phyloP scores from a whole-genome alignment of 305 asterid genomes.

The Solanum hybrid region DNA sequence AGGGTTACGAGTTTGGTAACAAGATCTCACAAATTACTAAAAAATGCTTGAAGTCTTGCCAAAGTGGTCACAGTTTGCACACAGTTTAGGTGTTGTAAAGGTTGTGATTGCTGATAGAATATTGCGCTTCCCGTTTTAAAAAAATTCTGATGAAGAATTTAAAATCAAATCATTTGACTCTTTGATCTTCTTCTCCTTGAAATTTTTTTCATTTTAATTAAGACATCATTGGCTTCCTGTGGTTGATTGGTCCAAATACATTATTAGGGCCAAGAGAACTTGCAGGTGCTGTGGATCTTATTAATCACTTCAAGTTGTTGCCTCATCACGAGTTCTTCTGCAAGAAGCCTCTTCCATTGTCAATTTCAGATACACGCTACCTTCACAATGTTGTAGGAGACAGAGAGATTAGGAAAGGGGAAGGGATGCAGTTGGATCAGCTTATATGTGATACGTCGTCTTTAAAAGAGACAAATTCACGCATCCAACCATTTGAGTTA shows the following conservation, averaged over 20 bases:
- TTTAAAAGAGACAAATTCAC: constrained; percentile 46
- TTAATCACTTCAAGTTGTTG: constrained; percentile 64
- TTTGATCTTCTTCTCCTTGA: background rate
- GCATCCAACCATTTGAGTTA: constrained; percentile 66
- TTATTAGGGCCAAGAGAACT: constrained; percentile 82
- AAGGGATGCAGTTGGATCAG: constrained; percentile 87
- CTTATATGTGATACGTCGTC: constrained; percentile 50
- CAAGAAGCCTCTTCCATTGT: constrained; percentile 75
- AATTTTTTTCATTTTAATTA: background rate
- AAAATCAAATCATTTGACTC: background rate
- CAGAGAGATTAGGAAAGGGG: constrained; percentile 83
- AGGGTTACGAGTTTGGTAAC: background rate
- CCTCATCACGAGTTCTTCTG: constrained; percentile 88
- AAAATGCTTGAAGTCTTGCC: background rate
- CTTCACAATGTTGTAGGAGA: constrained; percentile 89
- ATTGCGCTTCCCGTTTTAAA: background rate
- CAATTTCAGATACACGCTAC: constrained; percentile 76
- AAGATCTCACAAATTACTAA: background rate
- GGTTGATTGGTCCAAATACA: constrained; percentile 13
- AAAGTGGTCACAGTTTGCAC: background rate
- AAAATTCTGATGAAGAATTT: background rate
- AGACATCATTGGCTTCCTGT: background rate
- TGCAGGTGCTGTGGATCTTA: constrained; percentile 86
- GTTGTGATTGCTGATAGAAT: background rate
- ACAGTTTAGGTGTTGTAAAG: background rate